Conservation (phyloP, 768 basidiomycete genomes). For the Lactifluus subvellereus region DNA sequence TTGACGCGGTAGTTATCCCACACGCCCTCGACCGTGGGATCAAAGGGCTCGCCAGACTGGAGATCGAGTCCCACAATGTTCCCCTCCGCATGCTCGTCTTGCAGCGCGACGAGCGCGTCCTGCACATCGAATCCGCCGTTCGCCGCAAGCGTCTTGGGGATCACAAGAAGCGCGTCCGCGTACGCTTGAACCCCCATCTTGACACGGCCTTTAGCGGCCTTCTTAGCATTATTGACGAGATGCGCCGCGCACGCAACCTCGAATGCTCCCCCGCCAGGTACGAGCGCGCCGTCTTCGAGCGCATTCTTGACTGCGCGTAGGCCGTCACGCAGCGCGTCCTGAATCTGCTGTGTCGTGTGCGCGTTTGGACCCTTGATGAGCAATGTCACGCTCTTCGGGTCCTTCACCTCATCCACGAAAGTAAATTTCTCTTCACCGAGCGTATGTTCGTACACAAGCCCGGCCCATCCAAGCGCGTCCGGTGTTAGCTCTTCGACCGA, state of each 20-base stretch:
- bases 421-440: constrained; percentile 99
- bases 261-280: constrained; percentile 98
- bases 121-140: constrained; percentile 98
- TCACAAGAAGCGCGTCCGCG: constrained; percentile 88
- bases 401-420: constrained; percentile 93
- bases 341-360: constrained; percentile 93
- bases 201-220: constrained; percentile 83
- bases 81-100: constrained; percentile 96
- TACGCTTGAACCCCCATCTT: constrained; percentile 98
- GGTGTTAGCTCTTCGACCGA: constrained; percentile 95
- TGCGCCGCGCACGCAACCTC: constrained; percentile 89
- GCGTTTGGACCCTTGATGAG: constrained; percentile 97
- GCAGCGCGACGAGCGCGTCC: constrained; percentile 86
- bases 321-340: constrained; percentile 97
- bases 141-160: constrained; percentile 93
- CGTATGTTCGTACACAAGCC: constrained; percentile 97
- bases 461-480: constrained; percentile 91
- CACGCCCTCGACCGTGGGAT: constrained; percentile 91
- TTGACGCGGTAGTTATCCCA: constrained; percentile 99
- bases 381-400: constrained; percentile 91
- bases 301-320: constrained; percentile 95
- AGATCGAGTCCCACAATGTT: constrained; percentile 88
- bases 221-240: constrained; percentile 73
- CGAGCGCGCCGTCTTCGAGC: constrained; percentile 79
- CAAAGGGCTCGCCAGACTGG: constrained; percentile 90